These are phyloP conservation scores for Globisporangium megalacanthum DNA, from an alignment of 352 stramenopile species.

Conservation along the genomic window DNA sequence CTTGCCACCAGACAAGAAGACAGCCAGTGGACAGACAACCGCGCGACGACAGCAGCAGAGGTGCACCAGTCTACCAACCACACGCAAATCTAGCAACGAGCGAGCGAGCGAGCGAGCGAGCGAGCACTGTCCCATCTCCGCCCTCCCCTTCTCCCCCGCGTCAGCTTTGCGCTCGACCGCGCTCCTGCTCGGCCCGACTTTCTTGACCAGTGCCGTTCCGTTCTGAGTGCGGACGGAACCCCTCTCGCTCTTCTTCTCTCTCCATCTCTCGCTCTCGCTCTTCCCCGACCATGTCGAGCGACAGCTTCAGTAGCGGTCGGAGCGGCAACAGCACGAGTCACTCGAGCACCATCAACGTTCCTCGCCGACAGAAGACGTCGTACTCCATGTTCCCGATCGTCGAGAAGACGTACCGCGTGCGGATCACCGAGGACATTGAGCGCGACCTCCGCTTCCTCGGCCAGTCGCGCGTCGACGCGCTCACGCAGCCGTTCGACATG, in stretches of 20 bases:
- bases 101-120: background rate
- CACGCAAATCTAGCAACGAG: background rate
- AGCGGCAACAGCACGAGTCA: slow-evolving; percentile 14
- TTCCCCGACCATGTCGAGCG: slow-evolving; percentile 13
- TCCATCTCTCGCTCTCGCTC: too few species aligned
- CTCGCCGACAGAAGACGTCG: slow-evolving; percentile 15
- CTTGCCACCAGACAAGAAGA: too few species aligned
- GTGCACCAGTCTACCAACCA: too few species aligned
- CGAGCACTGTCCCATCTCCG: background rate
- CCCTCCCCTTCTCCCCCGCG: slow-evolving; percentile 1
- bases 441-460: slow-evolving; percentile 79
- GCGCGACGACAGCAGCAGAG: too few species aligned
- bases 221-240: too few species aligned
- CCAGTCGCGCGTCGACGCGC: slow-evolving; percentile 72
- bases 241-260: background rate
- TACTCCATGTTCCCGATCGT: slow-evolving; percentile 84
- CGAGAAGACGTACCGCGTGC: slow-evolving; percentile 76
- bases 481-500: slow-evolving; percentile 81
- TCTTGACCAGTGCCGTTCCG: too few species aligned
- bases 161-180: background rate
- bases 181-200: background rate
- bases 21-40: too few species aligned
- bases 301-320: slow-evolving; percentile 19
- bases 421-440: slow-evolving; percentile 79
- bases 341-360: background rate